A percentile compares a stretch with the other conserved stretches of the same genome.
These are phyloP conservation scores for Rhodotorula sp. DNA, from an alignment of 1,284 basidiomycete species.

Conservation along the genomic window DNA sequence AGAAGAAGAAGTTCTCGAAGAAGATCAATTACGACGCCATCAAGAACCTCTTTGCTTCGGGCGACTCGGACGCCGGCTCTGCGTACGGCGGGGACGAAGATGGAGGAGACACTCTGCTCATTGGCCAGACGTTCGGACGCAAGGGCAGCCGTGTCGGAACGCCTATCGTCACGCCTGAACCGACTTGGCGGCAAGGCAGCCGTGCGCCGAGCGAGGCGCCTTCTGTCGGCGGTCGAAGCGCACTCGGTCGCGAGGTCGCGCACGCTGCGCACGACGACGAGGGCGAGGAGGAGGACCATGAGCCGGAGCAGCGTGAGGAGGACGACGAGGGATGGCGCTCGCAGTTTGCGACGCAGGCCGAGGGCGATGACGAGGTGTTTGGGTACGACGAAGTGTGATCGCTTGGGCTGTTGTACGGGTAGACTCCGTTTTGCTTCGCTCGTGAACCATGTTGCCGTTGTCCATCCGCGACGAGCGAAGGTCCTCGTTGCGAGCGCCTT, in stretches of 20 bases:
- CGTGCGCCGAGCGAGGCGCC: conserved; percentile 13
- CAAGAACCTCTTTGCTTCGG: conserved; percentile 65
- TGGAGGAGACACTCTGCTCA: conserved; percentile 17
- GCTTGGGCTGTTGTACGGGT: too few relatives aligned
- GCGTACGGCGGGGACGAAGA: conserved; percentile 54
- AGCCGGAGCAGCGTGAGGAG: conserved; percentile 6
- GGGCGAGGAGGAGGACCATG: not conserved
- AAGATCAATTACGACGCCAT: conserved; percentile 86
- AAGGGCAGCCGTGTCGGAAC: not conserved
- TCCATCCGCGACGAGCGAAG: too few relatives aligned
- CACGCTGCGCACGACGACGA: conserved; percentile 46
- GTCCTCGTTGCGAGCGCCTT: too few relatives aligned
- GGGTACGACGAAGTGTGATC: conserved; percentile 18
- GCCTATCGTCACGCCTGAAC: conserved; percentile 22
- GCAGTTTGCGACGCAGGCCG: not conserved
- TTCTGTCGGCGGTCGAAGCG: conserved; percentile 48
- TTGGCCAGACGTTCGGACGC: conserved; percentile 25
- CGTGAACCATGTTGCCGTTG: too few relatives aligned
- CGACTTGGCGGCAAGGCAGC: conserved; percentile 24
- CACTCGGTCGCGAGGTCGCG: conserved; percentile 48
- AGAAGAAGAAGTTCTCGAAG: conserved; percentile 77
- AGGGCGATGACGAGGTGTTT: conserved; percentile 11
- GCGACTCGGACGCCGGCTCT: conserved; percentile 51
- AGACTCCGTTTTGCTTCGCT: too few relatives aligned
- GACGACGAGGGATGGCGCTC: conserved; percentile 5